Conservation (phyloP, 1,139 yeast genomes). For the Yamadazyma triangularis region DNA sequence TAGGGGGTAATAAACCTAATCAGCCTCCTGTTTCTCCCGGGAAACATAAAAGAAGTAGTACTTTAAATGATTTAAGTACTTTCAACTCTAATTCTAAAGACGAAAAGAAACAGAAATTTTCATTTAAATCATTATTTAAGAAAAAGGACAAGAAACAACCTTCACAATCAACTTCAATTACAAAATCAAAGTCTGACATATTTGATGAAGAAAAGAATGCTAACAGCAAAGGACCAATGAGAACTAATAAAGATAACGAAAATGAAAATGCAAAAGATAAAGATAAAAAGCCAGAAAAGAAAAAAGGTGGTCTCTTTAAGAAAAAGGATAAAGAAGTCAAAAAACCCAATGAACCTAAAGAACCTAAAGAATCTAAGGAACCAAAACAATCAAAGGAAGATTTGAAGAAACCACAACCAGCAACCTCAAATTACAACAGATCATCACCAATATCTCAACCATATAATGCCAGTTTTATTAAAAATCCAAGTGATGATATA, state of each 20-base stretch:
- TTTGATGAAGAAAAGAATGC: no score
- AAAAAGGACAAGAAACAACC: constrained; percentile 7
- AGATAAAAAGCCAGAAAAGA: constrained; percentile 1
- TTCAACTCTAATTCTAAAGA: constrained; percentile 6
- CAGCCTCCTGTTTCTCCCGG: constrained; percentile 11
- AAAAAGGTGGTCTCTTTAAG: not conserved
- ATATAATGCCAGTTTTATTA: constrained; percentile 9
- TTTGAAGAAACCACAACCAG: no score
- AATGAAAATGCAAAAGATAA: no score
- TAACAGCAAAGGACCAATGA: constrained; percentile 4
- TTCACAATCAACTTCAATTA: not conserved
- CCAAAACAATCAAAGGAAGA: constrained; percentile 1
- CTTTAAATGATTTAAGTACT: constrained; percentile 19
- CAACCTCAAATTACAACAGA: no score
- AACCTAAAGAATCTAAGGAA: not conserved
- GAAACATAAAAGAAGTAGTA: constrained; percentile 24
- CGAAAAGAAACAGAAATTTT: constrained; percentile 24
- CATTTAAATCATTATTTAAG: constrained; percentile 38
- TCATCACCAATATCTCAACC: constrained; percentile 7
- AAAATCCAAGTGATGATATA: constrained; percentile 7
- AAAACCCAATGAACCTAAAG: not conserved
- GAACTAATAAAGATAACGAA: constrained; percentile 1
- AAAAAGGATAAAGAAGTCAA: constrained; percentile 1
- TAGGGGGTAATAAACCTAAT: constrained; percentile 11
- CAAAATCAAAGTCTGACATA: constrained; percentile 1